phyloP scores from a whole-genome alignment of 1,139 yeast genomes.

The Taphrina pruni region DNA sequence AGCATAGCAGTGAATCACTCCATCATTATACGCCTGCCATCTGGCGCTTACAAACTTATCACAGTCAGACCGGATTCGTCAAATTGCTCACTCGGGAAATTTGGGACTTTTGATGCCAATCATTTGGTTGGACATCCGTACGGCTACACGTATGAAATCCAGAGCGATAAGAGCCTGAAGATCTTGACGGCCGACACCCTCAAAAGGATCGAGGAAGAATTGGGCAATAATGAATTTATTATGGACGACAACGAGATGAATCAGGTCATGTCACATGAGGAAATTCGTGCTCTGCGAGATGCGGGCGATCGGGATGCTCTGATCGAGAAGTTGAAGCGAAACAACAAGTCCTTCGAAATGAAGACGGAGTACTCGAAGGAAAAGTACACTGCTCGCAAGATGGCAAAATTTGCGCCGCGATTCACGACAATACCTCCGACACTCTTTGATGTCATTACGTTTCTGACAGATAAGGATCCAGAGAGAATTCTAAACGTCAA shows the following conservation, averaged over 20 bases:
- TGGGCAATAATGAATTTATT: constrained; percentile 73
- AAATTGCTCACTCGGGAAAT: constrained; percentile 76
- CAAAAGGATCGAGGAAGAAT: constrained; percentile 52
- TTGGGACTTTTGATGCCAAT: constrained; percentile 80
- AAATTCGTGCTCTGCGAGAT: constrained; percentile 76
- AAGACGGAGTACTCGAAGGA: constrained; percentile 91
- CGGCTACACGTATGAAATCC: constrained; percentile 88
- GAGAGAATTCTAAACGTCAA: constrained; percentile 79
- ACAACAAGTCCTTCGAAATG: constrained; percentile 85
- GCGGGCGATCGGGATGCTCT: constrained; percentile 59
- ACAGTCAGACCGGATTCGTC: constrained; percentile 51
- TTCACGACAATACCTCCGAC: constrained; percentile 82
- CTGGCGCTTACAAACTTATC: constrained; percentile 29
- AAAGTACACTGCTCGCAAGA: constrained; percentile 87
- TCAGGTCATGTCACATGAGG: constrained; percentile 74
- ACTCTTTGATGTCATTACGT: constrained; percentile 75
- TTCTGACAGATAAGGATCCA: constrained; percentile 74
- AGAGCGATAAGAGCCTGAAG: constrained; percentile 58
- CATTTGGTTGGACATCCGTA: constrained; percentile 79
- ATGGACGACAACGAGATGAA: constrained; percentile 71
- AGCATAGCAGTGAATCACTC: constrained; percentile 26
- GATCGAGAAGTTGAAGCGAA: constrained; percentile 77
- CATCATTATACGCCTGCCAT: constrained; percentile 34
- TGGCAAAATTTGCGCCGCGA: constrained; percentile 83
- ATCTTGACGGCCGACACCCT: constrained; percentile 45